Base-by-base conservation (phyloP, 495 filamentous ascomycete genomes). In the Glonium stellatum region DNA sequence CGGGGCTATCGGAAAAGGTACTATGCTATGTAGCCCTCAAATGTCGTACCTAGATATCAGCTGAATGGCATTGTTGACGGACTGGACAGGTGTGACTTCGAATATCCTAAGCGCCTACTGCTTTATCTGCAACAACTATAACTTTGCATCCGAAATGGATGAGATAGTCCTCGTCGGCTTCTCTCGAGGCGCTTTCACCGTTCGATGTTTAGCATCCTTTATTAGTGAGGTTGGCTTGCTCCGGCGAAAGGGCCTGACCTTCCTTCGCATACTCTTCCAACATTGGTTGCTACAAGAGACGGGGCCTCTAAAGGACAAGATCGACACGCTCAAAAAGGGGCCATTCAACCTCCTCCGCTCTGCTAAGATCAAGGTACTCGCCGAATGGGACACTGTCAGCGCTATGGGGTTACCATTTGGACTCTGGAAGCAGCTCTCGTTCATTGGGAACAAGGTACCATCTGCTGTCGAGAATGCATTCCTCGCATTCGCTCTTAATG, bases 361-460 rank as follows among this genome's bases (percentile, higher is more conserved):
- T n/a, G n/a, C 41, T 15, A 46, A 10, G 1, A 74, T 85, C 57
- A 71, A 78, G 57, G 71, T 76, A 2, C 72, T 83, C 39, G 82
- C 73, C 12, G 80, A 83, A 4, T 84, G 71, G 70, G 82, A 84
- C 60, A 84, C 82, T 0, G 82, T 85, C 6, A 82, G 78, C 25
- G 22, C 70, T 63, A 55, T 73, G 61, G 54, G 66, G 65, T 61
- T 67, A 61, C 62, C 70, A n/a, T n/a, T n/a, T n/a, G n/a, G n/a
- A n/a, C n/a, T n/a, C n/a, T n/a, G n/a, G n/a, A n/a, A n/a, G n/a
- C 5, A 50, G 63, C 4, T 25, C 27, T 11, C 58, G n/a, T 52
- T 31, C 27, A 31, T 31, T 6, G 3, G 6, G 6, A 6, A 31
- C 27, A 31, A 31, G 22, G 41, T 64, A 10, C 48, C 60, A 1